Evolutionary conservation across 192 early-diverging fungal species (phyloP), one percentile per base, ranked within the genome.

Genomic region (Gaertneriomyces sp.): DNA sequence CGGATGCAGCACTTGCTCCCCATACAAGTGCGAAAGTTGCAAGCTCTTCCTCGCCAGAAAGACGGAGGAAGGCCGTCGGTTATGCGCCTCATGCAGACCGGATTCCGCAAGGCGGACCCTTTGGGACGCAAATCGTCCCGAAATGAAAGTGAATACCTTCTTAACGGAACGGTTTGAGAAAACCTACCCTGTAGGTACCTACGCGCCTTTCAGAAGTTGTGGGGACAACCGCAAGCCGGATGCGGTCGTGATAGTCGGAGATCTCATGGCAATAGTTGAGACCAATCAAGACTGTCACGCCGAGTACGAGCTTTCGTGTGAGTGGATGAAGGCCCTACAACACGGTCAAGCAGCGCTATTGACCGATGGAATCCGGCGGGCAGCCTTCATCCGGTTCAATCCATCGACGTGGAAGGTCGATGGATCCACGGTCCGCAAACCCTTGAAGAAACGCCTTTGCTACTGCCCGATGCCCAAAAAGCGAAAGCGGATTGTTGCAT

Each of bases 171-270:
- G 53, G 10, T 55, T 55, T 55, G 11, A 9, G 10, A 9, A 8
- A 55, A 55, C 53, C 8, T 55, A 55, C 53, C 53, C 53, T 8
- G 19, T 55, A 8, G 53, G 53, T 19, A 55, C 53, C 14, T 55
- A 55, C 20, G 53, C 53, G 46, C 46, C 46, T 47, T 47, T 47
- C 46, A 47, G 46, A 47, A 10, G 9, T 10, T 47, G 46, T n/a
- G 53, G 53, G 14, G 53, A 55, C 53, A 8, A 12, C 53, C 8
- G 19, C 8, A 8, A 19, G 10, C 53, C 53, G 11, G 19, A 55
- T 19, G 20, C 53, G 8, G 53, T 55, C 14, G 19, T 55, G 7
- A 16, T 19, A 8, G 19, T 55, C 53, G 53, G 53, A 8, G 53
- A 55, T 20, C 8, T 55, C 11, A 55, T 55, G 53, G 53, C 19